These are phyloP conservation scores for Leccinum subgranulosum DNA, from an alignment of 768 basidiomycete genomes.

Conservation along the genomic window DNA sequence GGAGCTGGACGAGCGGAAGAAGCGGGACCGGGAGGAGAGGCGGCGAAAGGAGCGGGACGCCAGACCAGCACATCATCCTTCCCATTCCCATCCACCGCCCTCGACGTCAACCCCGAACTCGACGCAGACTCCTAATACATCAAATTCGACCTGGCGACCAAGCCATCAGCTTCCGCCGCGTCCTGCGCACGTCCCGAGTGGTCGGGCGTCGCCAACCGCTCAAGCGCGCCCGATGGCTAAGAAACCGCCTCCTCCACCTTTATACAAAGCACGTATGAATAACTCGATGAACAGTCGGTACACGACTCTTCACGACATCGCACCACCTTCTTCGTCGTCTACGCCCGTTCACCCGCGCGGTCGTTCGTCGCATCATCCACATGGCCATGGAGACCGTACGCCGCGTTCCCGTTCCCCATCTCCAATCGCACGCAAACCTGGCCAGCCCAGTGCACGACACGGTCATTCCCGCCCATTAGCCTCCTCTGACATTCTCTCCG, in stretches of 20 bases:
- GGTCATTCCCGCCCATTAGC: conserved; percentile 20
- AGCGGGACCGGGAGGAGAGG: conserved; percentile 46
- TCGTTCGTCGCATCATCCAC: conserved; percentile 23
- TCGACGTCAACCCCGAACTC: conserved; percentile 28
- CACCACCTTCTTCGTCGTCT: conserved; percentile 32
- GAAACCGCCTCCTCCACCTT: conserved; percentile 20
- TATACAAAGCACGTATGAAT: conserved; percentile 26
- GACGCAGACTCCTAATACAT: conserved; percentile 22
- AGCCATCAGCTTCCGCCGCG: conserved; percentile 30
- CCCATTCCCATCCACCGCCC: conserved; percentile 10
- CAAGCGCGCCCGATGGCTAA: conserved; percentile 29
- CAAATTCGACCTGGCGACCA: conserved; percentile 20
- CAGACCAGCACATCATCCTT: conserved; percentile 15
- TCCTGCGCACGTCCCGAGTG: conserved; percentile 22
- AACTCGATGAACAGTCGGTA: conserved; percentile 24
- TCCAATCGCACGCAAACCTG: conserved; percentile 40
- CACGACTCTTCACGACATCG: conserved; percentile 18
- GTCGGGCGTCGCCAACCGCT: conserved; percentile 26
- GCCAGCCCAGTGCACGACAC: conserved; percentile 28
- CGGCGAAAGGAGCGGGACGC: conserved; percentile 38
- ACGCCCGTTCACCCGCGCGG: conserved; percentile 31
- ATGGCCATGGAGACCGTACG: conserved; percentile 17
- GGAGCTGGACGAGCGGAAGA: conserved; percentile 54
- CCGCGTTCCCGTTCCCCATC: conserved; percentile 38
- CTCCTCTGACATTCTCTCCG: conserved; percentile 30